Evolutionary conservation across 352 stramenopile species (phyloP).

Genomic region (Phytophthora podocarpi): DNA sequence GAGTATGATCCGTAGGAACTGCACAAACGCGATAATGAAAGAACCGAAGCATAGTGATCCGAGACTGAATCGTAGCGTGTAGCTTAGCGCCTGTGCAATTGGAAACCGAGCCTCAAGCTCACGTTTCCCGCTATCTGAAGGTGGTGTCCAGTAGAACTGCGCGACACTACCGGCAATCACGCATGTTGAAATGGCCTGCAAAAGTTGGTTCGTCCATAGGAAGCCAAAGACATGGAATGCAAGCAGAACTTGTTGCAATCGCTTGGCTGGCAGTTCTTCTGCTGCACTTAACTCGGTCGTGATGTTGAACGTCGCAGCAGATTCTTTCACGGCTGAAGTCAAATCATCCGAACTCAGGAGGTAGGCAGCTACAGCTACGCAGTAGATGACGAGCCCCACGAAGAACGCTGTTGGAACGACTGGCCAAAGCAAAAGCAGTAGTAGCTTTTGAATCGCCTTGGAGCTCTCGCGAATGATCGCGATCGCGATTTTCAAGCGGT

Average conservation of each 20-base stretch:
- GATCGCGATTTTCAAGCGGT: slow-evolving; percentile 68
- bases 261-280: slow-evolving; percentile 43
- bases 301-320: slow-evolving; percentile 47
- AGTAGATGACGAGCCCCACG: slow-evolving; percentile 61
- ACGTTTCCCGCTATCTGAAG: slow-evolving; percentile 32
- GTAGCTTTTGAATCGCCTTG: slow-evolving; percentile 60
- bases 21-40: slow-evolving; percentile 96
- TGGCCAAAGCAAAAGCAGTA: slow-evolving; percentile 68
- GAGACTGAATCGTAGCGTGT: slow-evolving; percentile 90
- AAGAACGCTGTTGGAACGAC: slow-evolving; percentile 59
- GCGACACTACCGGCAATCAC: slow-evolving; percentile 91
- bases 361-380: slow-evolving; percentile 57
- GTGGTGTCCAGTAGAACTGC: slow-evolving; percentile 93
- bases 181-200: slow-evolving; percentile 95
- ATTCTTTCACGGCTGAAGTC: slow-evolving; percentile 29
- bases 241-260: slow-evolving; percentile 59
- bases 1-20: slow-evolving; percentile 94
- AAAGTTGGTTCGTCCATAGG: slow-evolving; percentile 96
- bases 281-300: slow-evolving; percentile 26
- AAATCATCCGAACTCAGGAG: slow-evolving; percentile 65
- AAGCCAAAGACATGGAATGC: slow-evolving; percentile 94
- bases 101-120: slow-evolving; percentile 63
- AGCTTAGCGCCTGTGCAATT: slow-evolving; percentile 58
- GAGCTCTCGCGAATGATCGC: slow-evolving; percentile 79
- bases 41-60: slow-evolving; percentile 97